Evolutionary conservation across 2,329 filamentous ascomycete species (phyloP).

Genomic region (Trichoderma semiorbis): DNA sequence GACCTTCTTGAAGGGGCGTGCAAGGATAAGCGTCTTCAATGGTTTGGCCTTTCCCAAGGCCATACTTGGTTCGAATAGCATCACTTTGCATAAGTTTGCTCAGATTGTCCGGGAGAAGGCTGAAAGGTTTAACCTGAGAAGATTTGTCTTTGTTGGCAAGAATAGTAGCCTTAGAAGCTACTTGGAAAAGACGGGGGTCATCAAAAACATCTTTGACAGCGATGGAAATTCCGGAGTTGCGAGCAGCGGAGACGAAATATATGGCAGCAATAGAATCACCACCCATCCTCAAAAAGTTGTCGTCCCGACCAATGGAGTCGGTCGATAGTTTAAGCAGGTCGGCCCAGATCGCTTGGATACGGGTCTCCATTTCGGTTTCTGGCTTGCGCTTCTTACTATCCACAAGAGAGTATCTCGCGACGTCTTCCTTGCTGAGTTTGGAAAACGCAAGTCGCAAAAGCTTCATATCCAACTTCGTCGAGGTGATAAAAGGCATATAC

Average conservation of each 20-base stretch:
- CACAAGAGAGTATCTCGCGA: conserved; percentile 25
- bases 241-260: conserved; percentile 20
- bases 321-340: neutral
- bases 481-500: conserved; percentile 16
- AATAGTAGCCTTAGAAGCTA: conserved; percentile 5
- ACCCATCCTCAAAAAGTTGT: conserved; percentile 23
- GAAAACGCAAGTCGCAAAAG: conserved; percentile 1
- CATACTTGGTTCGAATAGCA: neutral
- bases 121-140: neutral
- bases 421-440: conserved; percentile 12
- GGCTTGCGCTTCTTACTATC: conserved; percentile 22
- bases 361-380: conserved; percentile 24
- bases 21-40: conserved; percentile 37
- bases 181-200: conserved; percentile 5
- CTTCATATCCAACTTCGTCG: conserved; percentile 20
- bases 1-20: conserved; percentile 37
- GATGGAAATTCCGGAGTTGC: conserved; percentile 13
- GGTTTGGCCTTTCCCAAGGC: neutral
- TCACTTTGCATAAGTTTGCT: neutral
- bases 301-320: conserved; percentile 19
- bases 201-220: conserved; percentile 18
- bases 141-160: neutral
- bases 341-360: conserved; percentile 34
- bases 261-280: conserved; percentile 25
- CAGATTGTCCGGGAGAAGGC: neutral